These are phyloP conservation scores for Botryosphaeria dothidea DNA, from an alignment of 2,329 filamentous ascomycete species.

Conservation along the genomic window DNA sequence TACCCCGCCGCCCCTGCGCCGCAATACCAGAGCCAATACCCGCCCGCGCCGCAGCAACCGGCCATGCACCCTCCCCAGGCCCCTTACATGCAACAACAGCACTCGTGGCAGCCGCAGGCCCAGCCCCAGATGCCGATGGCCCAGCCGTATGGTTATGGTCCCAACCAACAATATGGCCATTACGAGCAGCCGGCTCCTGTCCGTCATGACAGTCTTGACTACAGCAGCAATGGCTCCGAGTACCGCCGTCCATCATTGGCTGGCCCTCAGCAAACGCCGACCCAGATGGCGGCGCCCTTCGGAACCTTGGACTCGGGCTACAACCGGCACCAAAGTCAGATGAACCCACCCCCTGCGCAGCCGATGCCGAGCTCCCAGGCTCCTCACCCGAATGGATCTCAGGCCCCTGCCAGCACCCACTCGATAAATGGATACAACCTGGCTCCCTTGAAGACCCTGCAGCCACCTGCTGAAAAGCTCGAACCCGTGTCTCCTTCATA, in stretches of 20 bases:
- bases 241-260: slow-evolving; percentile 44
- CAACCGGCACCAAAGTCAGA: slow-evolving; percentile 38
- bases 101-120: slow-evolving; percentile 36
- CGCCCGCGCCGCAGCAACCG: slow-evolving; percentile 30
- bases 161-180: slow-evolving; percentile 36
- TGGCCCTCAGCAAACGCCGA: slow-evolving; percentile 29
- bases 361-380: slow-evolving; percentile 35
- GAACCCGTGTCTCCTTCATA: slow-evolving; percentile 50
- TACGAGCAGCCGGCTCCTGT: slow-evolving; percentile 38
- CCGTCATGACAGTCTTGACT: slow-evolving; percentile 43
- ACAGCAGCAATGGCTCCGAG: slow-evolving; percentile 35
- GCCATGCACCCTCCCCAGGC: slow-evolving; percentile 33
- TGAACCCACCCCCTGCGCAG: slow-evolving; percentile 28
- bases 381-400: slow-evolving; percentile 26
- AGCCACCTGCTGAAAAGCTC: slow-evolving; percentile 36
- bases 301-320: slow-evolving; percentile 36
- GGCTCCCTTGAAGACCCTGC: slow-evolving; percentile 46
- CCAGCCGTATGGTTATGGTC: slow-evolving; percentile 43
- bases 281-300: slow-evolving; percentile 37
- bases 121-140: slow-evolving; percentile 37
- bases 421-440: slow-evolving; percentile 37
- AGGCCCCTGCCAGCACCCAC: slow-evolving; percentile 23
- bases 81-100: slow-evolving; percentile 32
- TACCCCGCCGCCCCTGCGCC: slow-evolving; percentile 30
- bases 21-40: slow-evolving; percentile 36